A percentile compares a stretch with the other conserved stretches of the same genome.
These are phyloP conservation scores for Trichoderma simmonsii DNA, from an alignment of 2,329 filamentous ascomycete species.

Conservation along the genomic window DNA sequence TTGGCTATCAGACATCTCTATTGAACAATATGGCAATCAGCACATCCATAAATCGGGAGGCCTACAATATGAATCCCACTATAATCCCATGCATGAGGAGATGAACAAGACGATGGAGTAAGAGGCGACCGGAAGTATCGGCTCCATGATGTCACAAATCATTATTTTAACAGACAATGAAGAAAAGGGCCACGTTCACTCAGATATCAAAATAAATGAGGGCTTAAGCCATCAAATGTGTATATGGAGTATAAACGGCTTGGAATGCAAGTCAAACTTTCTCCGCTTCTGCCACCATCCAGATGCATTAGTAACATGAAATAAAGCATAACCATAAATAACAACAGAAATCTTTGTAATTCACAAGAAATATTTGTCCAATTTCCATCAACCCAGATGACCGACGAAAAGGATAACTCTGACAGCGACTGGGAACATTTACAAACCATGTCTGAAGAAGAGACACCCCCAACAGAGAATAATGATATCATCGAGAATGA, in stretches of 20 bases:
- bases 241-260: no score
- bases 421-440: neutral
- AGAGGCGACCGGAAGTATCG: neutral
- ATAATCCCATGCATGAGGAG: neutral
- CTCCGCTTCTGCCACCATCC: neutral
- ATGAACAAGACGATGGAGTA: neutral
- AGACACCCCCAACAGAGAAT: neutral
- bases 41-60: neutral
- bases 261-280: neutral
- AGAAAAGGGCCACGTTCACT: neutral
- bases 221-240: neutral
- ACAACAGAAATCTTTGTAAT: rapidly evolving
- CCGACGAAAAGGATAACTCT: neutral
- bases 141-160: neutral
- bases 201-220: neutral
- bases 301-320: neutral
- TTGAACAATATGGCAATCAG: neutral
- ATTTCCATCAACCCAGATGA: neutral
- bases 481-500: neutral
- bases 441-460: neutral
- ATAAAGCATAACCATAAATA: neutral
- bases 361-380: neutral
- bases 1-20: neutral
- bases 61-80: neutral
- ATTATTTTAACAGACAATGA: neutral